phyloP scores from a whole-genome alignment of 2,329 filamentous ascomycete species.

The Penicillium polonicum region DNA sequence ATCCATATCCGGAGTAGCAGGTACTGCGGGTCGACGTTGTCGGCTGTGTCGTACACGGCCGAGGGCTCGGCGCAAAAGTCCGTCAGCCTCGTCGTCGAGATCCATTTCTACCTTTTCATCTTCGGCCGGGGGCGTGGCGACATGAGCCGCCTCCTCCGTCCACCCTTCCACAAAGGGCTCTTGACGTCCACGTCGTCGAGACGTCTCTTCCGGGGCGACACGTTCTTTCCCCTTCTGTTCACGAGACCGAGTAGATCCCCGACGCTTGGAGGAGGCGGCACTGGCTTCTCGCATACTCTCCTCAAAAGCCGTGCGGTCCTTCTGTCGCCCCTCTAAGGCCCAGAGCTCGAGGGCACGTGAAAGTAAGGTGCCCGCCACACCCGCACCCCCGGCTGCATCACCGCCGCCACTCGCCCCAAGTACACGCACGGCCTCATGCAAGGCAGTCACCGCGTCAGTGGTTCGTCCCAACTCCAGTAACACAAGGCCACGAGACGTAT shows the following conservation, averaged over 20 bases:
- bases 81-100: conserved; percentile 46
- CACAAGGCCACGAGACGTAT: conserved; percentile 67
- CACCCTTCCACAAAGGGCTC: conserved; percentile 32
- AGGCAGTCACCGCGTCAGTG: conserved; percentile 73
- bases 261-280: conserved; percentile 16
- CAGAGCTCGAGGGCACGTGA: conserved; percentile 48
- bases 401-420: conserved; percentile 47
- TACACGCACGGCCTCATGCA: conserved; percentile 68
- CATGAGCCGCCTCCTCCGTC: conserved; percentile 39
- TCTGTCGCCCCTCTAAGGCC: conserved; percentile 41
- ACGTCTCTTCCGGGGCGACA: conserved; percentile 7
- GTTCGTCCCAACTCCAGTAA: conserved; percentile 72
- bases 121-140: conserved; percentile 25
- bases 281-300: conserved; percentile 9
- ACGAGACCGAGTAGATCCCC: conserved; percentile 24
- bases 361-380: conserved; percentile 47
- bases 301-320: conserved; percentile 17
- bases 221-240: conserved; percentile 32
- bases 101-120: conserved; percentile 43
- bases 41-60: conserved; percentile 32
- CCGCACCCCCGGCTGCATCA: conserved; percentile 48
- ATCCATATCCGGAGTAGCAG: conserved; percentile 23
- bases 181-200: conserved; percentile 27
- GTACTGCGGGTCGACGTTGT: conserved; percentile 16
- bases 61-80: conserved; percentile 41